Percentiles rank a stretch among this genome's conserved stretches.
phyloP scores from a whole-genome alignment of 1,139 yeast genomes.

The Lodderomyces jiufengensis region DNA sequence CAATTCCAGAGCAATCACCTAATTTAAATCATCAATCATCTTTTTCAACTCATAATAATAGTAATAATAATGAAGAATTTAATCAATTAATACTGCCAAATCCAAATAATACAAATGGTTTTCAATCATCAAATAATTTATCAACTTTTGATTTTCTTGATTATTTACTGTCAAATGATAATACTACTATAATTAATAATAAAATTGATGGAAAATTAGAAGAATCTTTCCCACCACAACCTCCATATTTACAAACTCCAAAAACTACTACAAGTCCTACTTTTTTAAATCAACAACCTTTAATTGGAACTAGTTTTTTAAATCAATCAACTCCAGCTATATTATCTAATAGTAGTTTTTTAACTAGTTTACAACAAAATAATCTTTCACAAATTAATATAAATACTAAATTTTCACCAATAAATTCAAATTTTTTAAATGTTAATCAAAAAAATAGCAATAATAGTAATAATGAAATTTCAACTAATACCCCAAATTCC shows the following conservation, averaged over 20 bases:
- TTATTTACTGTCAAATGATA: conserved; percentile 1
- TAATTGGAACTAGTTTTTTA: conserved; percentile 7
- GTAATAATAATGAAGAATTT: not conserved
- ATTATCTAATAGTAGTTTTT: conserved; percentile 7
- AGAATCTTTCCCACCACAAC: not conserved
- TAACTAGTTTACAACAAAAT: not conserved
- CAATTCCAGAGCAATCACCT: conserved; percentile 8
- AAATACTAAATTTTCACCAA: conserved; percentile 9
- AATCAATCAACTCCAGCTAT: conserved; percentile 9
- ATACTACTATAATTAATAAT: not conserved
- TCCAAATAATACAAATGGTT: conserved; percentile 4
- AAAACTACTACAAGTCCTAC: conserved; percentile 9
- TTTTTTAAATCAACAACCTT: conserved; percentile 5
- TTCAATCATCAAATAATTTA: conserved; percentile 1
- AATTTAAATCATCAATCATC: conserved; percentile 4
- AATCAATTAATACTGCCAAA: conserved; percentile 2
- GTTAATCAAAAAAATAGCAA: not conserved
- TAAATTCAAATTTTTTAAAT: conserved; percentile 9
- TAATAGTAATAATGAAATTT: conserved; percentile 1
- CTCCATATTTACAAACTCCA: conserved; percentile 10
- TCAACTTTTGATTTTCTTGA: conserved; percentile 10
- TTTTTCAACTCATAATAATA: conserved; percentile 4
- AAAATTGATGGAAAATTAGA: not conserved
- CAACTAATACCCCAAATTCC: conserved; percentile 7
- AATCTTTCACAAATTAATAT: not conserved